Percentiles rank a stretch among this genome's conserved stretches.
Conservation (phyloP, 2,329 filamentous ascomycete genomes). For the Didymella pinodella region DNA sequence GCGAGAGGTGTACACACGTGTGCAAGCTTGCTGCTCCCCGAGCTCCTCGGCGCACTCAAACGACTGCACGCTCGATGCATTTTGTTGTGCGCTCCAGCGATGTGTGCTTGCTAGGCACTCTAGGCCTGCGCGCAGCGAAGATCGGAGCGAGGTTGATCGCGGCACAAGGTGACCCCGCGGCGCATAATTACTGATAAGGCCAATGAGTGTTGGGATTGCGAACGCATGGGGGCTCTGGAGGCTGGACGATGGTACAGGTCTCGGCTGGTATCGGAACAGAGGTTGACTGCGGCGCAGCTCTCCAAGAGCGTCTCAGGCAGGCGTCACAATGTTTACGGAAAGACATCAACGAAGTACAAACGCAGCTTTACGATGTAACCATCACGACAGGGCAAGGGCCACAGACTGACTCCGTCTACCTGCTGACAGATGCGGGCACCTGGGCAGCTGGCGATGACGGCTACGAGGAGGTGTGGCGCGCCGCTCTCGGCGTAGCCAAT, state of each 20-base stretch:
- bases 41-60: constrained; percentile 8
- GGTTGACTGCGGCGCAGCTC: not conserved
- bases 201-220: constrained; percentile 38
- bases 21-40: constrained; percentile 22
- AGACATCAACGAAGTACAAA: constrained; percentile 3
- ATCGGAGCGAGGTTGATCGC: constrained; percentile 35
- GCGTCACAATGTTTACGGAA: constrained; percentile 6
- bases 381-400: constrained; percentile 13
- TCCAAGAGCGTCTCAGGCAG: constrained; percentile 4
- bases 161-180: constrained; percentile 34
- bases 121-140: constrained; percentile 33
- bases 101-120: constrained; percentile 5
- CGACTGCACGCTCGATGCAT: not conserved
- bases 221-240: constrained; percentile 35
- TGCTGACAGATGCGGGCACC: constrained; percentile 18
- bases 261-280: constrained; percentile 42
- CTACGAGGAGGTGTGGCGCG: constrained; percentile 14
- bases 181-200: constrained; percentile 38
- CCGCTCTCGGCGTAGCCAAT: constrained; percentile 10
- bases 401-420: constrained; percentile 11
- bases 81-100: constrained; percentile 11
- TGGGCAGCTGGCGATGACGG: constrained; percentile 14
- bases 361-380: constrained; percentile 16
- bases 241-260: constrained; percentile 31
- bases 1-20: constrained; percentile 16